Evolutionary conservation across 805 yeast species (phyloP).

Genomic region (baker's yeast (Saccharomyces cerevisiae)): DNA sequence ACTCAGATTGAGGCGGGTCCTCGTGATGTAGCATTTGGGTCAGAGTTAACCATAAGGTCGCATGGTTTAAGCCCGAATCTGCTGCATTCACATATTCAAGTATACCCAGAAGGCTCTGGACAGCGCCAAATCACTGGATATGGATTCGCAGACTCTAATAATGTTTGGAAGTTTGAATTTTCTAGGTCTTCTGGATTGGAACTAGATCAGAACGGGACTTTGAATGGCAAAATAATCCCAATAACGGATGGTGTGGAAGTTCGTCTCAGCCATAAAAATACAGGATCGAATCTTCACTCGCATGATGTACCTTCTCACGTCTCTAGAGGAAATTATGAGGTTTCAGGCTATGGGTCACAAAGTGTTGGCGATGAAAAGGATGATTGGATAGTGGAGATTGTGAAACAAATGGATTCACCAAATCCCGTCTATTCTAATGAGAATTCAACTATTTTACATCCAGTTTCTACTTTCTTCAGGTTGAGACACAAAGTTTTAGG

Average conservation of each 20-base stretch:
- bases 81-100: conserved; percentile 65
- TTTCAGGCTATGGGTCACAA: conserved; percentile 63
- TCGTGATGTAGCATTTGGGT: conserved; percentile 55
- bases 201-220: conserved; percentile 27
- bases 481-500: conserved; percentile 58
- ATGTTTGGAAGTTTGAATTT: conserved; percentile 56
- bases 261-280: conserved; percentile 53
- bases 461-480: conserved; percentile 77
- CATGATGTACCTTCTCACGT: conserved; percentile 62
- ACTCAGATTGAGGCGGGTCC: conserved; percentile 60
- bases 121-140: conserved; percentile 79
- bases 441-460: conserved; percentile 52
- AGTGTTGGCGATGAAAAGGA: conserved; percentile 63
- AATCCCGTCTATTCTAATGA: conserved; percentile 31
- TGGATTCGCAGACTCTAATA: conserved; percentile 65
- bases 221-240: conserved; percentile 13
- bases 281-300: conserved; percentile 63
- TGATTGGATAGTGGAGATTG: conserved; percentile 68
- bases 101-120: conserved; percentile 66
- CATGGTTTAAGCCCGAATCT: conserved; percentile 72
- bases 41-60: conserved; percentile 38
- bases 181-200: conserved; percentile 32
- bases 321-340: conserved; percentile 47
- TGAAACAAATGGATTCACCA: conserved; percentile 43
- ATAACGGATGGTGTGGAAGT: conserved; percentile 53